Base-by-base conservation (phyloP, 805 yeast genomes). In the Jamesozyma lodderae region DNA sequence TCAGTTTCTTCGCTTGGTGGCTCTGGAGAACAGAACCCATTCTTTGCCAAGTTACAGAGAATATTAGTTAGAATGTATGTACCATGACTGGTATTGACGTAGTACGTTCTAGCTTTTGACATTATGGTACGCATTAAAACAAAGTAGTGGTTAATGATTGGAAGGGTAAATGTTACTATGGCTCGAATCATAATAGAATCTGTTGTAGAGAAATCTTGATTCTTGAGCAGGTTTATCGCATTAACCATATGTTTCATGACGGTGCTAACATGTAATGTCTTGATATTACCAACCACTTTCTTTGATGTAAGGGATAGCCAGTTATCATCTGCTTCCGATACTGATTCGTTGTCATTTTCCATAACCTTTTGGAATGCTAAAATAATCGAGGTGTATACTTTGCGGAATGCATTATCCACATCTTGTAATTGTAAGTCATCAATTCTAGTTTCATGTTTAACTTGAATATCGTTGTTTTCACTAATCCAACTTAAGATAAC, bases 1-100 rank as follows among this genome's bases (percentile, higher is more conserved):
- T 72, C 69, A 10, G 76, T 74, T 27, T 79, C 81, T 17, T 72
- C 70, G 6, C 66, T 56, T 5, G 82, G 81, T 15, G 85, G 79
- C 52, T 83, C 82, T 10, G 98, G 98, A 2, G 94, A 75, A 55
- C 98, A 92, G 72, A 87, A 88, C 0, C 98, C 98, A 38, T 80
- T 73, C 11, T 74, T 74, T 1, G 94, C 75, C 21, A 92, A 61
- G 6, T 70, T 70, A 43, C 69, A 63, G 27, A 92, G 67, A 6
- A 78, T 53, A 6, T 68, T 62, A 7, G 80, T 49, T 35, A 92
- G 61, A 27, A 75, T 64, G 51, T 66, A 80, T 0, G 86, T 68
- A 7, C 87, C 80, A 44, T 75, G 75, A 4, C 84, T 68, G 8
- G 75, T 62, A 21, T 71, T 68, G 16, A 60, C 43, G 52, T 83